phyloP scores from a whole-genome alignment of 345 rosid species.

The Eutrema heterophyllum region DNA sequence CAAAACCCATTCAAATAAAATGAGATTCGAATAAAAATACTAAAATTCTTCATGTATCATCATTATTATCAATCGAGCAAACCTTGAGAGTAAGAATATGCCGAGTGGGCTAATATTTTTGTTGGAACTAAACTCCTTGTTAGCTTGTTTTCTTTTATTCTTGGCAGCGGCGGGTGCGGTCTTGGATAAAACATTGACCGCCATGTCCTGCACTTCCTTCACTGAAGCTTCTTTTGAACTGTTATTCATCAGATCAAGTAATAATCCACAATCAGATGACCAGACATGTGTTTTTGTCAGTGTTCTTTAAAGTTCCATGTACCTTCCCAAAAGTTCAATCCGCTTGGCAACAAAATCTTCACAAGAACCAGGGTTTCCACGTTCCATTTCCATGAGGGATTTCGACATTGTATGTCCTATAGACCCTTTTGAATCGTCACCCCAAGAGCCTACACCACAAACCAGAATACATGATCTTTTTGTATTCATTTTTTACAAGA shows the following conservation, averaged over 20 bases:
- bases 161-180: conserved; percentile 44
- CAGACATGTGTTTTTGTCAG: background rate
- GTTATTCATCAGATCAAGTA: conserved; percentile 23
- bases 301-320: background rate
- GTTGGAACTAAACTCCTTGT: too few species aligned
- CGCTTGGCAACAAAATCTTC: conserved; percentile 64
- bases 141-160: conserved; percentile 58
- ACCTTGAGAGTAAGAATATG: too few species aligned
- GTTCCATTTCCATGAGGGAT: conserved; percentile 68
- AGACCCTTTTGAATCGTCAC: conserved; percentile 54
- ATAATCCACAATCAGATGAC: background rate
- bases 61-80: too few species aligned
- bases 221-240: conserved; percentile 76
- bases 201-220: conserved; percentile 67
- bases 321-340: conserved; percentile 76
- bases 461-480: background rate
- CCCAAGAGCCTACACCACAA: conserved; percentile 72
- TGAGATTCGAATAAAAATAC: too few species aligned
- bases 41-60: too few species aligned
- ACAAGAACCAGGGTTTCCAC: conserved; percentile 68
- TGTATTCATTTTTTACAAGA: background rate
- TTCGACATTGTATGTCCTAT: conserved; percentile 45
- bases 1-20: too few species aligned
- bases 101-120: too few species aligned
- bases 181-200: conserved; percentile 48